A percentile compares a stretch with the other conserved stretches of the same genome.
Evolutionary conservation across 345 rosid species (phyloP).

Genomic region (Litchi chinensis): DNA sequence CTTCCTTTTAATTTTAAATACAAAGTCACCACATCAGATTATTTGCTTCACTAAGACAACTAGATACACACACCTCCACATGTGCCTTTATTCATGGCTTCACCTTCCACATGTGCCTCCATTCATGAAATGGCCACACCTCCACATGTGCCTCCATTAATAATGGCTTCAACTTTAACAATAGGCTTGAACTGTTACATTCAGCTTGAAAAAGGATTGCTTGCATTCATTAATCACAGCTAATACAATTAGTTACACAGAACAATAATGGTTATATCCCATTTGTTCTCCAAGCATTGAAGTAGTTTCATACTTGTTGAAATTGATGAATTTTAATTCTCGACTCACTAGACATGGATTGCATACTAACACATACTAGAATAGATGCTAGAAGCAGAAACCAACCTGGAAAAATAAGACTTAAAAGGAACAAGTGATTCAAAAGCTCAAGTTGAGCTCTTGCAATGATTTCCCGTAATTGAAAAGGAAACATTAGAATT

Average conservation of each 20-base stretch:
- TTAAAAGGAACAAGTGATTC: neutral
- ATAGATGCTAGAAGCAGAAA: conserved; percentile 4
- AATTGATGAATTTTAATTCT: neutral
- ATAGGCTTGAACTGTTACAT: neutral
- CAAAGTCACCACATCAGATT: no score
- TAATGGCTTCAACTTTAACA: no score
- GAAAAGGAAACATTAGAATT: neutral
- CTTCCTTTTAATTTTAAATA: no score
- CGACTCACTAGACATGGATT: neutral
- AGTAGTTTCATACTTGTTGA: neutral
- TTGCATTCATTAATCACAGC: neutral
- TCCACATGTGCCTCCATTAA: no score
- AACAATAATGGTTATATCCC: no score
- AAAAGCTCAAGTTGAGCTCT: conserved; percentile 32
- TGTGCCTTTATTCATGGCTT: no score
- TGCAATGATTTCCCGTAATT: conserved; percentile 17
- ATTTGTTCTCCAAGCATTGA: neutral
- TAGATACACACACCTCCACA: no score
- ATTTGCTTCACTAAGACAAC: no score
- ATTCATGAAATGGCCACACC: no score
- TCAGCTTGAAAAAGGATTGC: neutral
- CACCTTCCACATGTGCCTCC: no score
- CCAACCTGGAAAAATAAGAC: neutral
- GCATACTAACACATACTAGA: neutral
- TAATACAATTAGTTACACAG: no score